Evolutionary conservation across 2,329 filamentous ascomycete species (phyloP), one percentile per base, ranked within the genome.

Genomic region (Paecilomyces niveus): DNA sequence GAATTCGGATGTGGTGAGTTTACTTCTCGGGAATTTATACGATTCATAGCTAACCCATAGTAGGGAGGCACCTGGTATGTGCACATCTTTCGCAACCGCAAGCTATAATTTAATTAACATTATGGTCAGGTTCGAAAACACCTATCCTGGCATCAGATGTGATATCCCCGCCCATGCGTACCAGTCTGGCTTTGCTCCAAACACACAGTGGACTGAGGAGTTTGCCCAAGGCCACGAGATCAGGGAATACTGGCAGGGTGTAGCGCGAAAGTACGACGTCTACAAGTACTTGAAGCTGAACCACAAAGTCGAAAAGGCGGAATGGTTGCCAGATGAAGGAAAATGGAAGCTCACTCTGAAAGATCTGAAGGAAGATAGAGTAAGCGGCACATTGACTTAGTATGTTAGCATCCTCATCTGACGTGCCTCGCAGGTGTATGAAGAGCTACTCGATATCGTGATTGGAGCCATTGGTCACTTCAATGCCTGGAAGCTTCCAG

Each of bases 91-190:
- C 15, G 15, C n/a, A 45, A 45, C 15, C 39, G 7, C 6, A 18
- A 52, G 9, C 8, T 52, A 24, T 29, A 52, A 3, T 29, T 21
- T 13, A 13, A 13, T 8, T 52, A 29, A 52, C 50, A 15, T 22
- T 22, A 57, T 58, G 57, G 26, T 64, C 61, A 60, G 69, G 73
- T 64, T 75, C 61, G 74, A 79, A 57, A 80, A 80, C 56, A 73
- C 71, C 3, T 89, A 88, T 61, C 85, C 85, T 0, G 86, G 85
- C 1, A 84, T 88, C 0, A 76, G 85, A 50, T 90, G 87, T 63
- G 86, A 89, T 68, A 83, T 90, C 13, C 85, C 87, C 0, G 82
- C 86, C 0, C 85, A 89, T 68, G 85, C 87, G 21, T 90, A 90
- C 64, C 87, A 89, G 66, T 83, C 82, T 7, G 85, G 84, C 0